Percentiles rank a stretch among this genome's conserved stretches.
Evolutionary conservation across 768 basidiomycete genomes (phyloP).

Genomic region (Mycena galericulata): DNA sequence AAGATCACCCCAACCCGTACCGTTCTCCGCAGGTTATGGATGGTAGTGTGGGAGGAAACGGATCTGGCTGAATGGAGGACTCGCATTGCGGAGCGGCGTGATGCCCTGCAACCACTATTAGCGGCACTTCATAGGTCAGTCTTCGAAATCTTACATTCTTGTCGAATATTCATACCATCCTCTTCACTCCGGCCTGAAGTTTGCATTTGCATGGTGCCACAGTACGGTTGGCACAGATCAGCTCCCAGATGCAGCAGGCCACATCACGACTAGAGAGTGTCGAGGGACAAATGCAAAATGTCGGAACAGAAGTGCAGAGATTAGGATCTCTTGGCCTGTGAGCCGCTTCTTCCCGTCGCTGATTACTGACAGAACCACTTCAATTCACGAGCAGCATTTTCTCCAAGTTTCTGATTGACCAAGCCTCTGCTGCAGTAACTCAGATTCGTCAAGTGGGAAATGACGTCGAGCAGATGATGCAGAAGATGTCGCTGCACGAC

Average conservation of each 20-base stretch:
- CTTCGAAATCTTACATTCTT: neutral
- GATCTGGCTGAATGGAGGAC: slow-evolving; percentile 10
- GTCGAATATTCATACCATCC: neutral
- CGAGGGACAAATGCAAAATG: neutral
- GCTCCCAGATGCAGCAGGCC: slow-evolving; percentile 1
- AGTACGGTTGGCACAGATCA: neutral
- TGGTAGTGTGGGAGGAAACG: neutral
- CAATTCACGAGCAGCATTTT: neutral
- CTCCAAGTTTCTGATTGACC: neutral
- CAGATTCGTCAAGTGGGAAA: neutral
- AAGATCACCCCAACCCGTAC: neutral
- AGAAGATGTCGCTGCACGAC: neutral
- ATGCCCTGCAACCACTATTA: neutral
- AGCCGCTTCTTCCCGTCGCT: neutral
- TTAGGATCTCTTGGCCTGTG: neutral
- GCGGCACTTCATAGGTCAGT: neutral
- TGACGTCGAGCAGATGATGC: neutral
- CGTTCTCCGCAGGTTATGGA: neutral
- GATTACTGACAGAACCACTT: neutral
- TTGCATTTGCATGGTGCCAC: neutral
- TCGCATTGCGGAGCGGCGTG: slow-evolving; percentile 1
- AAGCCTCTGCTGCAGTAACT: neutral
- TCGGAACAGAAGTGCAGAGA: neutral
- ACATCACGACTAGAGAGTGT: neutral
- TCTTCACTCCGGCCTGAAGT: neutral